phyloP scores from a whole-genome alignment of 2,329 filamentous ascomycete species.

The Penicillium sclerotiorum region DNA sequence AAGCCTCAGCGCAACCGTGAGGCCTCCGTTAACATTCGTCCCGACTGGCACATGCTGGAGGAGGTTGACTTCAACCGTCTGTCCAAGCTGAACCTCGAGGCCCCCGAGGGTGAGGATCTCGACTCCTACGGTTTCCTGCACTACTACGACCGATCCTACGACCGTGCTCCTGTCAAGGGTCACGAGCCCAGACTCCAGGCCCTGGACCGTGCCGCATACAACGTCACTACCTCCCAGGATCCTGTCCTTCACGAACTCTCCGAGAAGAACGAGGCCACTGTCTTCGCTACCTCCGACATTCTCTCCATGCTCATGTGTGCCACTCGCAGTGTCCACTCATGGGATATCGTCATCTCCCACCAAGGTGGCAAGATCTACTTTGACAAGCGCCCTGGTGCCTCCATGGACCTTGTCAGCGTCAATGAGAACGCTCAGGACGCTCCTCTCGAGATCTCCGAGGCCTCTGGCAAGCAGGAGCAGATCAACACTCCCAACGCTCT shows the following conservation, averaged over 20 bases:
- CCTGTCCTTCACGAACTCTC: slow-evolving; percentile 96
- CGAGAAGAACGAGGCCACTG: slow-evolving; percentile 92
- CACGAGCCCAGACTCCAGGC: slow-evolving; percentile 84
- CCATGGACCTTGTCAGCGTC: slow-evolving; percentile 95
- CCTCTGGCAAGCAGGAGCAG: slow-evolving; percentile 72
- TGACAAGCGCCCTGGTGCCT: slow-evolving; percentile 95
- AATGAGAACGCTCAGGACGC: slow-evolving; percentile 98
- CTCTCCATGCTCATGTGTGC: slow-evolving; percentile 99
- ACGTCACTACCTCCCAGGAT: slow-evolving; percentile 94
- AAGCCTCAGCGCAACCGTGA: slow-evolving; percentile 97
- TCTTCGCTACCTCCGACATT: slow-evolving; percentile 96
- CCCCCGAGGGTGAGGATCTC: slow-evolving; percentile 91
- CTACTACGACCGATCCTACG: slow-evolving; percentile 95
- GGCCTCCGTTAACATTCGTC: slow-evolving; percentile 92
- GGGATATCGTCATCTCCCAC: slow-evolving; percentile 93
- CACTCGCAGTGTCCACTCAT: slow-evolving; percentile 93
- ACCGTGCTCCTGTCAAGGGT: slow-evolving; percentile 89
- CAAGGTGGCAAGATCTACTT: slow-evolving; percentile 97
- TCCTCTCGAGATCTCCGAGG: slow-evolving; percentile 83
- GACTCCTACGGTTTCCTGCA: slow-evolving; percentile 97
- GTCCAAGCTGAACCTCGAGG: slow-evolving; percentile 91
- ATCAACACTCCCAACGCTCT: slow-evolving; percentile 94
- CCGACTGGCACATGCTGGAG: slow-evolving; percentile 93
- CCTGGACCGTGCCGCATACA: slow-evolving; percentile 94
- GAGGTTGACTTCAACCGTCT: slow-evolving; percentile 98